A percentile compares a stretch with the other conserved stretches of the same genome.
phyloP scores from a whole-genome alignment of 1,284 basidiomycete species.

The Marasmius oreades region DNA sequence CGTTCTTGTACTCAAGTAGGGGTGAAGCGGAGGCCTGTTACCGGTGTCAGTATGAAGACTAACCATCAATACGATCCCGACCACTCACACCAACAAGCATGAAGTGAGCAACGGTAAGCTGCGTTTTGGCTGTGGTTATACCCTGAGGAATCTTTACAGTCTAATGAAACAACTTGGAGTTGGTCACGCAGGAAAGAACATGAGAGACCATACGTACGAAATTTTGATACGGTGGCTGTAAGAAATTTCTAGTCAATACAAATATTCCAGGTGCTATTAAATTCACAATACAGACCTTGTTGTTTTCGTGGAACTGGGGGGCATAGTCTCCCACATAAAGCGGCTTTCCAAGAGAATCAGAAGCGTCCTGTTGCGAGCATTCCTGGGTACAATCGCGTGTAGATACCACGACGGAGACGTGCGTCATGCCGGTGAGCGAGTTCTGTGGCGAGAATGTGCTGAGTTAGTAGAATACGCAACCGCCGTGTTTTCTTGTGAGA shows the following conservation, averaged over 20 bases:
- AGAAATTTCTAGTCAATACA: not conserved
- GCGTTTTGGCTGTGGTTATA: slow-evolving; percentile 21
- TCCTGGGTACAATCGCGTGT: slow-evolving; percentile 9
- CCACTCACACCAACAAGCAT: slow-evolving; percentile 14
- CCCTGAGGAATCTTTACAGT: slow-evolving; percentile 7
- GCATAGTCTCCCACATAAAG: slow-evolving; percentile 10
- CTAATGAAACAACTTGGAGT: not conserved
- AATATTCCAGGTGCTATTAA: not conserved
- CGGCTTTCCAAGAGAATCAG: slow-evolving; percentile 5
- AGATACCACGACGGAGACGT: slow-evolving; percentile 12
- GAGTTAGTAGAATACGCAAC: not conserved
- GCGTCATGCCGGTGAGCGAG: slow-evolving; percentile 12
- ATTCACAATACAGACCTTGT: slow-evolving; percentile 3
- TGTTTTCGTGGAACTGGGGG: slow-evolving; percentile 9
- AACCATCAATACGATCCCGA: not conserved
- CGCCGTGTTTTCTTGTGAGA: not conserved
- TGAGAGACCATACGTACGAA: slow-evolving; percentile 5
- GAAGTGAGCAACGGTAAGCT: slow-evolving; percentile 14
- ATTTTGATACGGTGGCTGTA: slow-evolving; percentile 13
- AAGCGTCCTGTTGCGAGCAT: slow-evolving; percentile 7
- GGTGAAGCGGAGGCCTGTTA: slow-evolving; percentile 15
- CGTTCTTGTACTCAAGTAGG: slow-evolving; percentile 27
- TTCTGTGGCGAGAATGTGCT: slow-evolving; percentile 1
- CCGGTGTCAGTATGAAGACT: not conserved
- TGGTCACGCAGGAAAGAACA: not conserved